Evolutionary conservation across 495 filamentous ascomycete genomes (phyloP), one percentile per base, ranked within the genome.

Genomic region (Staphylotrichum longicolle): DNA sequence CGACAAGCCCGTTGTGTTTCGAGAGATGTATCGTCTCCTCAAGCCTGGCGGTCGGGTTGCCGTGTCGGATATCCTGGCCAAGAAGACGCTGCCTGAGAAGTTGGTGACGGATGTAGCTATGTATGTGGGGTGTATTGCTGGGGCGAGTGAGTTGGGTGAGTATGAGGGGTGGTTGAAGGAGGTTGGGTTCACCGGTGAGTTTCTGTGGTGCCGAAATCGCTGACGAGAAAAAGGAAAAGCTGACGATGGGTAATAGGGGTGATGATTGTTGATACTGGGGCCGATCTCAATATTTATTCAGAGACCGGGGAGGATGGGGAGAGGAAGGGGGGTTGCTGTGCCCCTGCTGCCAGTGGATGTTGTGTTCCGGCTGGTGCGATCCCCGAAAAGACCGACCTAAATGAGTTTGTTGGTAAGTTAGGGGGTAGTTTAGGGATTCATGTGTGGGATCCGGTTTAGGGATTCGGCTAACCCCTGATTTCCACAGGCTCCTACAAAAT

Each of bases 11-110:
- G 49, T 75, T 15, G 84, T 80, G 3, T 88, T 88, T 68, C 33
- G 69, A 8, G 85, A 90, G 74, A 86, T 88, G 65, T 74, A 75
- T 67, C 81, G 88, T 7, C 61, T 91, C 8, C 71, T 89, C 12
- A 82, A 82, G 67, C 77, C 85, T 0, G 82, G 82, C 20, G 86
- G 88, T 2, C 71, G 86, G 32, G 70, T 89, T 27, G 87, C 84
- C 5, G 73, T 91, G 11, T 83, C 79, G n/a, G 87, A 90, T 69
- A 85, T 89, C 60, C 70, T 89, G 5, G 75, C 80, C 41, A 82
- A 76, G 66, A 78, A 81, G 66, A 61, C 69, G 20, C 72, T 88
- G 11, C 79, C 84, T 0, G 63, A 79, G 35, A 70, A 78, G 12
- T 39, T 90, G 27, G 72, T 66, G 15, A 73, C 70, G 3, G 70